Base-by-base conservation (phyloP, 345 rosid genomes). In the Eutrema japonicum region DNA sequence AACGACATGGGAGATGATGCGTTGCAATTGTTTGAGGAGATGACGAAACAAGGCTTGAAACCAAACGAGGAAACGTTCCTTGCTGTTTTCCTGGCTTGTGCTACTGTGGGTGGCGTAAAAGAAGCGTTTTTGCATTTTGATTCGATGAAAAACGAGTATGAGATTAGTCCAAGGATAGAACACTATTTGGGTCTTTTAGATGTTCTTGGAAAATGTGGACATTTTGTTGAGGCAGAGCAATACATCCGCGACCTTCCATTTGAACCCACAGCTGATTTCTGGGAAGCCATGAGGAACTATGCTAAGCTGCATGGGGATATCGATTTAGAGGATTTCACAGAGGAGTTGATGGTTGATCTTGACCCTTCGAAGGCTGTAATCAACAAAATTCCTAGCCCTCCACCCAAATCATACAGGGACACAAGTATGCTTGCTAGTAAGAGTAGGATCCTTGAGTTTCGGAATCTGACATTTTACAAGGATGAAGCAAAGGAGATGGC, bases 1-100 rank as follows among this genome's bases (percentile, higher is more conserved):
- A 90, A 88, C 48, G 83, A 82, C 29, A 68, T 84, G 77, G 94
- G 96, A 49, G 94, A 90, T 65, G 89, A 85, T 11, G 91, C 92
- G n/a, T 78, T 86, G 86, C 84, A 79, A 78, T 55, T 88, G 81
- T 90, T 84, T n/a, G 92, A 86, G 40, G 86, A 85, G 70, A 84
- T 90, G 94, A 71, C 81, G 45, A 65, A 73, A 6, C 63, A 75
- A 10, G 88, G 85, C 13, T 51, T 88, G 81, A 78, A 79, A 29
- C 92, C 89, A 0, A 80, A 82, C 4, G 92, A 68, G 42, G 82
- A 83, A 49, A 90, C 93, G 2, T 88, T 90, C 41, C 75, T 85
- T 58, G 60, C 72, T 0, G 90, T 86, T 77, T 77, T 88, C 45
- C 75, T 80, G 11, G 91, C 88, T 46, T 90, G 92, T 83, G 92